Evolutionary conservation across 306 rosid species (phyloP).

Genomic region (Carpinus viminea): DNA sequence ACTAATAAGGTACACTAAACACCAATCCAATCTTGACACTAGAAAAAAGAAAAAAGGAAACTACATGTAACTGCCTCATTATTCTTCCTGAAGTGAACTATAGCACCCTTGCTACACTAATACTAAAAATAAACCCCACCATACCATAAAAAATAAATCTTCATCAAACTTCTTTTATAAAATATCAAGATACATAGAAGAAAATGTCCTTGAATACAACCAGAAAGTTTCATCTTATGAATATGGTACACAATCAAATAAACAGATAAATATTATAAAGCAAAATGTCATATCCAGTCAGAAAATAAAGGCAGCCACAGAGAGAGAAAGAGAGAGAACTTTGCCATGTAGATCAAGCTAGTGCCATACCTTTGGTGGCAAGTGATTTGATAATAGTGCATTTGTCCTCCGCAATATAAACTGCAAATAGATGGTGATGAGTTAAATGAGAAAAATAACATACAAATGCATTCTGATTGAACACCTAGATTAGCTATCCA

Average conservation of each 20-base stretch:
- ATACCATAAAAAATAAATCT: background rate
- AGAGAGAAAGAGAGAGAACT: background rate
- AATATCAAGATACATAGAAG: background rate
- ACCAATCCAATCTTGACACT: background rate
- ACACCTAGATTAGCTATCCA: constrained; percentile 19
- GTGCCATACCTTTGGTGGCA: constrained; percentile 86
- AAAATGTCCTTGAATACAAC: background rate
- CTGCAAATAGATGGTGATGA: constrained; percentile 50
- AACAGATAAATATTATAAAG: constrained; percentile 12
- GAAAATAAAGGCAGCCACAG: constrained; percentile 13
- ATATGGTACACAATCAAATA: background rate
- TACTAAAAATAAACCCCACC: background rate
- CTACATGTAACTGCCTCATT: background rate
- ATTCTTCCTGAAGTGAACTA: background rate
- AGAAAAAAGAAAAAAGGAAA: background rate
- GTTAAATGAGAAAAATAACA: constrained; percentile 25
- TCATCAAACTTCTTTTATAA: background rate
- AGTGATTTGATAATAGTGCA: constrained; percentile 85
- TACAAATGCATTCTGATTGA: constrained; percentile 18
- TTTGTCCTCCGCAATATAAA: constrained; percentile 89
- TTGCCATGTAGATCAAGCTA: constrained; percentile 23
- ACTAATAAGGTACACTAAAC: background rate
- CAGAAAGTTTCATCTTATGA: background rate
- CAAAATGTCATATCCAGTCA: constrained; percentile 7
- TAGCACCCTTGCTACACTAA: background rate